phyloP scores from a whole-genome alignment of 192 early-diverging fungal species.

The Backusella circina region DNA sequence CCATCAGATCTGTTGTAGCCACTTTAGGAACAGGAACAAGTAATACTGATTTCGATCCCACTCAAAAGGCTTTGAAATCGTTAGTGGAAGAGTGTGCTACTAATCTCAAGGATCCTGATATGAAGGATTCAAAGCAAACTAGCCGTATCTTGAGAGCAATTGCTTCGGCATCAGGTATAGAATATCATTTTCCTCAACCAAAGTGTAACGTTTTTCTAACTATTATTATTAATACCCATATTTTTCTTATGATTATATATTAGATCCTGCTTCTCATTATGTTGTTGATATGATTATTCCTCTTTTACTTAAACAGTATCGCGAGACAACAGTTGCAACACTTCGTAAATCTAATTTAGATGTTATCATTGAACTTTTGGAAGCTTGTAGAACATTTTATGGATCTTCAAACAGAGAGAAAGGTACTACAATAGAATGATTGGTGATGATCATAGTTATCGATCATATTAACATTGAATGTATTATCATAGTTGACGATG shows the following conservation, averaged over 20 bases:
- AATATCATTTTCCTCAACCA: neutral
- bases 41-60: conserved; percentile 41
- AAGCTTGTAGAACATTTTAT: conserved; percentile 58
- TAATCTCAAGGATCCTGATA: conserved; percentile 57
- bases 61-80: conserved; percentile 46
- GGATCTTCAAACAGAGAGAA: conserved; percentile 39
- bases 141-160: conserved; percentile 62
- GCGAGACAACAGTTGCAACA: conserved; percentile 51
- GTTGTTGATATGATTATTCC: conserved; percentile 61
- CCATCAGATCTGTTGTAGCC: conserved; percentile 57
- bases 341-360: conserved; percentile 63
- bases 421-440: conserved; percentile 6
- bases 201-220: neutral
- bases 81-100: conserved; percentile 54
- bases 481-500: conserved; percentile 3
- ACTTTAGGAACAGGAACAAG: conserved; percentile 51
- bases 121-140: conserved; percentile 65
- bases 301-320: conserved; percentile 57
- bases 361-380: conserved; percentile 70
- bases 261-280: conserved; percentile 59
- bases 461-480: neutral
- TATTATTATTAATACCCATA: neutral
- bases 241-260: neutral
- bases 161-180: conserved; percentile 56
- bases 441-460: neutral